A percentile compares a stretch with the other conserved stretches of the same genome.
Conservation (phyloP, 1,284 basidiomycete genomes). For the Moesziomyces sp. region DNA sequence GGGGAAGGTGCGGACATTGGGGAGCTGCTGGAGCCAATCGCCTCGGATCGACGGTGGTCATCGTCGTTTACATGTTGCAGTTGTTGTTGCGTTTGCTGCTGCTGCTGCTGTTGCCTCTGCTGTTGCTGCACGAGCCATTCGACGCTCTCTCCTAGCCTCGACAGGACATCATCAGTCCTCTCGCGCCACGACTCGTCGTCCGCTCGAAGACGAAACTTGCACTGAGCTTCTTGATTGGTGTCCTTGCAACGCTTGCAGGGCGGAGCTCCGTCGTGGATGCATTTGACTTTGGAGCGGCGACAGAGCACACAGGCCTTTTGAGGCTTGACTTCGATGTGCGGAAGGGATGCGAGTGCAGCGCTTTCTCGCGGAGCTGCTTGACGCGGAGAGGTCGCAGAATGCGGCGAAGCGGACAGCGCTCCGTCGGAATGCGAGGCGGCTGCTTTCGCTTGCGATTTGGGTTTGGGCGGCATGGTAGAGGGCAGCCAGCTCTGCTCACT, state of each 20-base stretch:
- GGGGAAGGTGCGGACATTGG: conserved; percentile 22
- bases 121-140: conserved; percentile 50
- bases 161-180: conserved; percentile 54
- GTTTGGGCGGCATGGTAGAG: conserved; percentile 28
- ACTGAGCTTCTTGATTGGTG: conserved; percentile 49
- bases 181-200: conserved; percentile 60
- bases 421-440: conserved; percentile 8
- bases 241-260: conserved; percentile 58
- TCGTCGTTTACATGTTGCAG: conserved; percentile 2
- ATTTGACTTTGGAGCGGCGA: conserved; percentile 58
- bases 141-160: conserved; percentile 42
- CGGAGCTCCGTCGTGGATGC: conserved; percentile 56
- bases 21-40: conserved; percentile 16
- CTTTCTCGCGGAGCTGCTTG: conserved; percentile 5
- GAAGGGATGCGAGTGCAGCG: conserved; percentile 23
- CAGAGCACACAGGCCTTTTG: conserved; percentile 60
- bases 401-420: conserved; percentile 18
- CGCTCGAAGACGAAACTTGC: conserved; percentile 60
- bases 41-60: conserved; percentile 19
- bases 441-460: conserved; percentile 1
- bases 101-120: conserved; percentile 19
- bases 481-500: no score
- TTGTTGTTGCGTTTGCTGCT: conserved; percentile 9
- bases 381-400: conserved; percentile 28
- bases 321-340: conserved; percentile 49